These are phyloP conservation scores for Fistulinella staudtii DNA, from an alignment of 1,284 basidiomycete genomes.

Conservation along the genomic window DNA sequence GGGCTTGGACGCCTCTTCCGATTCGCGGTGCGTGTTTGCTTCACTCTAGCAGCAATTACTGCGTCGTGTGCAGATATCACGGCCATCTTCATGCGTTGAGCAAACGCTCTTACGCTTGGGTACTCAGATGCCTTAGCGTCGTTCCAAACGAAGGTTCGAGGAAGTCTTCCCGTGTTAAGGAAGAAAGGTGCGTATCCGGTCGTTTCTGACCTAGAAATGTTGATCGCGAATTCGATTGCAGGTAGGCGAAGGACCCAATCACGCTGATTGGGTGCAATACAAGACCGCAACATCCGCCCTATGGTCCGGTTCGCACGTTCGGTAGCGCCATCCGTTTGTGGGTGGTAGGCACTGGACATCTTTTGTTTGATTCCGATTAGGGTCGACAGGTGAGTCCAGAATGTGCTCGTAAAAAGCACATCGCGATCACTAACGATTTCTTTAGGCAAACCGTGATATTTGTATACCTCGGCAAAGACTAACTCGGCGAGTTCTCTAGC, in stretches of 20 bases:
- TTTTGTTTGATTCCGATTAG: background rate
- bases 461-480: background rate
- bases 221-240: conserved; percentile 18
- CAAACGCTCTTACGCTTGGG: conserved; percentile 25
- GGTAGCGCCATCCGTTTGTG: background rate
- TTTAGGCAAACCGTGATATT: background rate
- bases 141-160: conserved; percentile 31
- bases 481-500: background rate
- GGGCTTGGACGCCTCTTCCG: conserved; percentile 13
- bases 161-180: conserved; percentile 34
- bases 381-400: background rate
- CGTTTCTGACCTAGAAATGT: background rate
- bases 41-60: conserved; percentile 27
- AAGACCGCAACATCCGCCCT: background rate
- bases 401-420: background rate
- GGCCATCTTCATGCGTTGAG: conserved; percentile 23
- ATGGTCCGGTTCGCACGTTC: background rate
- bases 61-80: conserved; percentile 29
- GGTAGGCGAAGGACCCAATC: background rate
- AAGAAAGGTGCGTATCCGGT: conserved; percentile 37
- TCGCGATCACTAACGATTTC: background rate
- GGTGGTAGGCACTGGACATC: conserved; percentile 1
- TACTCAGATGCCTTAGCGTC: conserved; percentile 1
- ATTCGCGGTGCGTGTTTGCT: conserved; percentile 30
- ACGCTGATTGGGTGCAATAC: conserved; percentile 7